Evolutionary conservation across 2,329 filamentous ascomycete genomes (phyloP).

Genomic region (Periglandula ipomoeae): DNA sequence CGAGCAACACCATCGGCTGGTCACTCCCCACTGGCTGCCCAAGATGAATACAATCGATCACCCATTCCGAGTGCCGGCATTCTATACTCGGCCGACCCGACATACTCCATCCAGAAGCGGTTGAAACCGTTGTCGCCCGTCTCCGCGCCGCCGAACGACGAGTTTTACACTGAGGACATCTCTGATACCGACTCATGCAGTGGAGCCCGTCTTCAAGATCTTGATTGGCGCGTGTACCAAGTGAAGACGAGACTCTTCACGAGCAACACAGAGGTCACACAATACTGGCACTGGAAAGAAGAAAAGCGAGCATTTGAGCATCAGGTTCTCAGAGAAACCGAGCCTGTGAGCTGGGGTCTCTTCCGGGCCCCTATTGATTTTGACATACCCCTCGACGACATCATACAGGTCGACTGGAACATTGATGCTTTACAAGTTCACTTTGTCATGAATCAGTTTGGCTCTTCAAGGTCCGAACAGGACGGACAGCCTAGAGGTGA

Average conservation of each 20-base stretch:
- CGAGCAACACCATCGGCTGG: conserved; percentile 18
- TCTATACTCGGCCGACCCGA: neutral
- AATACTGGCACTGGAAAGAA: conserved; percentile 46
- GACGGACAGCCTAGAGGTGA: conserved; percentile 32
- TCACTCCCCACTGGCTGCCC: conserved; percentile 17
- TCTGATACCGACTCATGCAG: conserved; percentile 44
- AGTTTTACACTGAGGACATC: conserved; percentile 36
- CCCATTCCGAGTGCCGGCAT: conserved; percentile 1
- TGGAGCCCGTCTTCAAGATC: conserved; percentile 31
- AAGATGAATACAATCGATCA: conserved; percentile 8
- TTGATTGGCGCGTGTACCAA: conserved; percentile 44
- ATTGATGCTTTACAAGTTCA: conserved; percentile 31
- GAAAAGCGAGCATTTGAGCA: conserved; percentile 38
- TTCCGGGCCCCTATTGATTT: conserved; percentile 44
- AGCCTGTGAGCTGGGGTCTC: conserved; percentile 37
- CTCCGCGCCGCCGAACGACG: conserved; percentile 18
- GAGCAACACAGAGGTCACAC: conserved; percentile 37
- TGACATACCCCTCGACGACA: conserved; percentile 35
- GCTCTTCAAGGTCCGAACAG: conserved; percentile 14
- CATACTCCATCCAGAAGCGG: conserved; percentile 15
- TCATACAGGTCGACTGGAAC: conserved; percentile 37
- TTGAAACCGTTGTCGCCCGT: conserved; percentile 15
- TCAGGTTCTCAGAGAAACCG: conserved; percentile 38
- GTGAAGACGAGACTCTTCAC: conserved; percentile 40
- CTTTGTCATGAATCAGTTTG: conserved; percentile 26